A percentile compares a stretch with the other conserved stretches of the same genome.
Evolutionary conservation across 768 basidiomycete genomes (phyloP).

Genomic region (Coprinopsis strossmayeri): DNA sequence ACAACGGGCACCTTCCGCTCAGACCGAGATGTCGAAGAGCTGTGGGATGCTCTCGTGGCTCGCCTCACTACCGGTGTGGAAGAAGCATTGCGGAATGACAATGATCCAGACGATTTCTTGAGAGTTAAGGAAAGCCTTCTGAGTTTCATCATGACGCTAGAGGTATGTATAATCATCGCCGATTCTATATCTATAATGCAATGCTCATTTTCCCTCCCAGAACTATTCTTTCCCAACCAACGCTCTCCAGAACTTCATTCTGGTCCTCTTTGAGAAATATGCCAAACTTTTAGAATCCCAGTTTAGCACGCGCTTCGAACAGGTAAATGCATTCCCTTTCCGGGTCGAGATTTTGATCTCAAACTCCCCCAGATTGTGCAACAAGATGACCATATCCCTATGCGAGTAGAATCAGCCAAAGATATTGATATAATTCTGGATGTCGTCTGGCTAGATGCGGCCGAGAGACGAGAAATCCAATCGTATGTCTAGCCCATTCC

Average conservation of each 20-base stretch:
- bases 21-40: slow-evolving; percentile 83
- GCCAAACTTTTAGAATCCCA: slow-evolving; percentile 73
- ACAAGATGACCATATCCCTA: slow-evolving; percentile 85
- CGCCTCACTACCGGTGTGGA: slow-evolving; percentile 72
- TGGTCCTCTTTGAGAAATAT: slow-evolving; percentile 90
- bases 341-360: not conserved
- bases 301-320: slow-evolving; percentile 76
- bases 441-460: slow-evolving; percentile 74
- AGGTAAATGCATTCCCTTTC: slow-evolving; percentile 37
- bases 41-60: slow-evolving; percentile 84
- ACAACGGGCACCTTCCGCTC: slow-evolving; percentile 90
- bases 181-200: no score
- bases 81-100: slow-evolving; percentile 62
- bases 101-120: slow-evolving; percentile 76
- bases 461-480: slow-evolving; percentile 53
- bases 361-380: slow-evolving; percentile 57
- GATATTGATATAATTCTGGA: slow-evolving; percentile 74
- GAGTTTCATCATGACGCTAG: slow-evolving; percentile 85
- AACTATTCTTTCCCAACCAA: slow-evolving; percentile 81
- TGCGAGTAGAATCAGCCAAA: slow-evolving; percentile 56
- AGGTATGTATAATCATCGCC: slow-evolving; percentile 42
- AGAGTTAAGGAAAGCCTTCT: slow-evolving; percentile 78
- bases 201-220: slow-evolving; percentile 41
- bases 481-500: slow-evolving; percentile 23
- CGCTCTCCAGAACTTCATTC: slow-evolving; percentile 76